These are phyloP conservation scores for Cyberlindnera galapagoensis DNA, from an alignment of 805 yeast genomes.

Conservation along the genomic window DNA sequence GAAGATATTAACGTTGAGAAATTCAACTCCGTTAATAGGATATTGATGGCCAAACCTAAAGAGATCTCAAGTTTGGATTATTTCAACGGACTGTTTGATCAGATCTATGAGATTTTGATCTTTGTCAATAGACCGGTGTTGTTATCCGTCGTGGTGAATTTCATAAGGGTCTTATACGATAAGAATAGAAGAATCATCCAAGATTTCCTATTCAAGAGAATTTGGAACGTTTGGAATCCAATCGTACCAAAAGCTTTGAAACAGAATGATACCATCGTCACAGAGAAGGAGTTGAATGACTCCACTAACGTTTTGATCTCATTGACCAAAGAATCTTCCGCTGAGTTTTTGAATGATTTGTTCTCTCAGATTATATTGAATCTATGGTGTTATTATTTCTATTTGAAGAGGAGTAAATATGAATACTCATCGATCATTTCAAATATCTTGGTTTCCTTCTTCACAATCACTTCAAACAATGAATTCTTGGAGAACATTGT, in stretches of 20 bases:
- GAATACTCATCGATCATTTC: slow-evolving; percentile 27
- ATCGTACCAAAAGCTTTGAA: slow-evolving; percentile 10
- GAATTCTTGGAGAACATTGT: slow-evolving; percentile 23
- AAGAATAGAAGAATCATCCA: slow-evolving; percentile 42
- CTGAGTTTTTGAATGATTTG: slow-evolving; percentile 29
- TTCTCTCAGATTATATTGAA: slow-evolving; percentile 24
- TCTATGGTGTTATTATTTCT: slow-evolving; percentile 32
- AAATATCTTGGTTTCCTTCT: slow-evolving; percentile 28
- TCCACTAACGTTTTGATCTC: slow-evolving; percentile 61
- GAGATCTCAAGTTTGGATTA: slow-evolving; percentile 41
- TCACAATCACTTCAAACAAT: slow-evolving; percentile 25
- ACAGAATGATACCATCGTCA: slow-evolving; percentile 28
- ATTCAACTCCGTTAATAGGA: slow-evolving; percentile 58
- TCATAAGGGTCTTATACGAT: slow-evolving; percentile 44
- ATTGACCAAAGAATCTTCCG: slow-evolving; percentile 39
- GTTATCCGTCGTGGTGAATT: slow-evolving; percentile 47
- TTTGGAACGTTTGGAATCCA: slow-evolving; percentile 44
- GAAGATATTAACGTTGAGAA: slow-evolving; percentile 64
- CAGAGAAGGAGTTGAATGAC: slow-evolving; percentile 51
- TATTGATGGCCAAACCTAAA: slow-evolving; percentile 59
- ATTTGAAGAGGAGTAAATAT: slow-evolving; percentile 25
- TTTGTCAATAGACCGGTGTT: slow-evolving; percentile 56
- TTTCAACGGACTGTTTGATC: slow-evolving; percentile 53
- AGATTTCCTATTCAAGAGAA: slow-evolving; percentile 51
- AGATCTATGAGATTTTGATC: slow-evolving; percentile 53